Evolutionary conservation across 2,329 filamentous ascomycete species (phyloP).

Genomic region (Exophiala aquamarina): DNA sequence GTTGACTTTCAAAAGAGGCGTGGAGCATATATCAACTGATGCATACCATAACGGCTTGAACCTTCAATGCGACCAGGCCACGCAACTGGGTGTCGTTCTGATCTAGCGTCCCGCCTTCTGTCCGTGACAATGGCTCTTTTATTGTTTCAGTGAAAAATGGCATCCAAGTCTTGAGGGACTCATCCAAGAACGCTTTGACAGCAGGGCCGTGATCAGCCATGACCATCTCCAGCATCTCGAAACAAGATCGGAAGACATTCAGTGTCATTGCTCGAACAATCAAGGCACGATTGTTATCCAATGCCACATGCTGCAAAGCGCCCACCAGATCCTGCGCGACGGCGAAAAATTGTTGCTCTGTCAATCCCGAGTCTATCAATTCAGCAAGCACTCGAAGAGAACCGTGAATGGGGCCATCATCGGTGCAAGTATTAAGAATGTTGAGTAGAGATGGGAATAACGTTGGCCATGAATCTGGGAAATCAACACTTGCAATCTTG

Average conservation of each 20-base stretch:
- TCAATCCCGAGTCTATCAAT: slow-evolving; percentile 89
- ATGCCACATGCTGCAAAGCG: slow-evolving; percentile 77
- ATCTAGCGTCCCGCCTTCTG: slow-evolving; percentile 44
- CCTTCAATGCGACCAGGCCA: slow-evolving; percentile 79
- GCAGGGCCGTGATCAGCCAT: slow-evolving; percentile 87
- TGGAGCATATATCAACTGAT: too few relatives aligned
- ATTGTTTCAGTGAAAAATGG: slow-evolving; percentile 83
- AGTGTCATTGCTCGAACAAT: slow-evolving; percentile 81
- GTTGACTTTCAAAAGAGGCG: too few relatives aligned
- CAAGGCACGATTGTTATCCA: slow-evolving; percentile 71
- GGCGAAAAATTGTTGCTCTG: slow-evolving; percentile 90
- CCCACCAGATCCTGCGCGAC: slow-evolving; percentile 84
- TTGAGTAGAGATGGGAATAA: slow-evolving; percentile 78
- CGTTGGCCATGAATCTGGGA: slow-evolving; percentile 91
- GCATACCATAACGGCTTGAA: slow-evolving; percentile 79
- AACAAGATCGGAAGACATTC: slow-evolving; percentile 85
- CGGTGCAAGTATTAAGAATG: slow-evolving; percentile 69
- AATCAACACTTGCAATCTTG: slow-evolving; percentile 92
- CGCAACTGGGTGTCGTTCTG: slow-evolving; percentile 65
- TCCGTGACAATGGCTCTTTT: slow-evolving; percentile 67
- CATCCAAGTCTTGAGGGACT: slow-evolving; percentile 79
- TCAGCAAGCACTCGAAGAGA: slow-evolving; percentile 85
- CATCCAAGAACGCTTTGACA: slow-evolving; percentile 85
- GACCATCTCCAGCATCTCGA: slow-evolving; percentile 95
- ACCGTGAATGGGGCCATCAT: slow-evolving; percentile 80